Conservation (phyloP, 352 stramenopile genomes). For the Halophytophthora batemanensis region DNA sequence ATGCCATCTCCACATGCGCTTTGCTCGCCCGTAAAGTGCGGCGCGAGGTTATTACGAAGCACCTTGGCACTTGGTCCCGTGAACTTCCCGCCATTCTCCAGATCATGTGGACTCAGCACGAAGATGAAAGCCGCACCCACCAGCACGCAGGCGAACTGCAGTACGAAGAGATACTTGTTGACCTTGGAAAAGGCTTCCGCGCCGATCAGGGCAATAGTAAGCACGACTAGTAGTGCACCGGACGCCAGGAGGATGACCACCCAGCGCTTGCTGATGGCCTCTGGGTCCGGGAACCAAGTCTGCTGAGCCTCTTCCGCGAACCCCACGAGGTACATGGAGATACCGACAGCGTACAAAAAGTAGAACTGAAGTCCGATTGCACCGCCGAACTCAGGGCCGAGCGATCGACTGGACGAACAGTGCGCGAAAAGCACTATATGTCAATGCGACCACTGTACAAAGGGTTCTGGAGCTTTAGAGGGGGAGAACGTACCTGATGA, state of each 20-base stretch:
- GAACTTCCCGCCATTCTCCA: constrained; percentile 50
- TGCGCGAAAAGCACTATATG: neutral
- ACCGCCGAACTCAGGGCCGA: constrained; percentile 86
- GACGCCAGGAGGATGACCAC: constrained; percentile 57
- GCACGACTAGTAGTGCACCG: constrained; percentile 31
- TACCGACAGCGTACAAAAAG: constrained; percentile 66
- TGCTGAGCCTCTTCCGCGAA: constrained; percentile 71
- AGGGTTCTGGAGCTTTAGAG: neutral
- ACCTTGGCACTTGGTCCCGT: constrained; percentile 41
- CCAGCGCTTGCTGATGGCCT: constrained; percentile 27
- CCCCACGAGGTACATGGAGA: constrained; percentile 78
- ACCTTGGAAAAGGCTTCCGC: constrained; percentile 69
- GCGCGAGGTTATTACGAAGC: constrained; percentile 43
- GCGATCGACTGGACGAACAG: constrained; percentile 44
- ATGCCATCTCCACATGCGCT: constrained; percentile 31
- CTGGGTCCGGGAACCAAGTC: constrained; percentile 41
- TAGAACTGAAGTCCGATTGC: constrained; percentile 91
- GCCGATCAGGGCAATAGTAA: constrained; percentile 61
- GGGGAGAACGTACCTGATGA: constrained; percentile 34
- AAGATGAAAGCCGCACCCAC: constrained; percentile 56
- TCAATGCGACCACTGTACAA: neutral
- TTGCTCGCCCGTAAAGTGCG: constrained; percentile 37
- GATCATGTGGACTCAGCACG: constrained; percentile 20
- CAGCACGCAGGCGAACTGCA: constrained; percentile 63
- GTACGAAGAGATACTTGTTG: constrained; percentile 71